Base-by-base conservation (phyloP, 2,329 filamentous ascomycete species). In the Penicillium janthinellum region DNA sequence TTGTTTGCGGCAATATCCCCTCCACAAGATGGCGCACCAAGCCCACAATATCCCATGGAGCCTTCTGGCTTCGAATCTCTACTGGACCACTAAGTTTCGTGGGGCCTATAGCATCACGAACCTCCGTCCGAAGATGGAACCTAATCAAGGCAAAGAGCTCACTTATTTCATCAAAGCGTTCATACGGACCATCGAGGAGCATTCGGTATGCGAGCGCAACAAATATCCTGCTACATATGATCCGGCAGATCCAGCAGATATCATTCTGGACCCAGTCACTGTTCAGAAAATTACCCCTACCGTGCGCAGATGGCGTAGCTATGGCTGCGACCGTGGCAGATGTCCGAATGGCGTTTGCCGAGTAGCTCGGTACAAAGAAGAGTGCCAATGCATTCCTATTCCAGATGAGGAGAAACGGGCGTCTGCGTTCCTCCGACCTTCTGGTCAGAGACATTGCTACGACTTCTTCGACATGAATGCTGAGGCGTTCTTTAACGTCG, bases 401-500 rank as follows among this genome's bases (percentile, higher is more conserved):
- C 48, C 48, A 17, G 20, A 51, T 25, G 48, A 51, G 22, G 48
- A 51, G 34, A 51, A 17, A 15, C 14, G 11, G 35, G 48, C 34
- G 17, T 35, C 48, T 15, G 48, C 48, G 5, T 51, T 51, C 22
- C 17, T 51, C 12, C 48, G 48, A 3, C 48, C 34, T 14, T 5
- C n/a, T 25, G 48, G 48, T 38, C 17, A 3, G n/a, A 35, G 48
- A 22, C 1, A n/a, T 22, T 51, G 48, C 34, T 51, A 38, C 31
- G 14, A n/a, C 11, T 51, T 51, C 20, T 51, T 51, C 12, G 6
- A 22, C 22, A 4, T 7, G 6, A 51, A 51, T 8, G 5, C 5
- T 5, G 34, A 51, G 6, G 48, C 48, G n/a, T 51, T 51, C 34
- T 62, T 57, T 22, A 62, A 59, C 34, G 42, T 59, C 28, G 45